A percentile compares a stretch with the other conserved stretches of the same genome.
Evolutionary conservation across 2,329 filamentous ascomycete genomes (phyloP).

Genomic region (Nemania abortiva): DNA sequence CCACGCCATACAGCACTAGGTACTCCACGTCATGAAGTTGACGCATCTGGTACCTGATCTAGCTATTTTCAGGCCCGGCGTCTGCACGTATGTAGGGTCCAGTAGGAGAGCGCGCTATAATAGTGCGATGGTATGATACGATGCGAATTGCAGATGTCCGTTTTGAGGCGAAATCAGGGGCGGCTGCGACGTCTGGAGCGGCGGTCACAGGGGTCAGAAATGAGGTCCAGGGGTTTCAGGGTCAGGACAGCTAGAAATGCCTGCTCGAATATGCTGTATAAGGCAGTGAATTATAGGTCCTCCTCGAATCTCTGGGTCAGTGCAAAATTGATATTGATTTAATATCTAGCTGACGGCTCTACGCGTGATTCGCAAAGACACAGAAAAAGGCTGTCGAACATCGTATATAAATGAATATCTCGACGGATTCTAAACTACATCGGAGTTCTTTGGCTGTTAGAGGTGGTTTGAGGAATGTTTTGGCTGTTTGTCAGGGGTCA

Average conservation of each 20-base stretch:
- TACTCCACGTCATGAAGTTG: neutral
- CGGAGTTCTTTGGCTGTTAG: too few species aligned
- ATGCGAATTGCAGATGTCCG: slow-evolving; percentile 4
- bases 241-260: neutral
- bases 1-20: too few species aligned
- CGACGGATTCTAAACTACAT: too few species aligned
- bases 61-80: slow-evolving; percentile 4
- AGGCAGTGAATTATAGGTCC: neutral
- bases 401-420: too few species aligned
- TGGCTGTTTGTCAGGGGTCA: neutral
- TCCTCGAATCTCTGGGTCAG: neutral
- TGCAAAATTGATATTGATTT: too few species aligned
- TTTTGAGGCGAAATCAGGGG: slow-evolving; percentile 10
- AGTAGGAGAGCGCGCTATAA: neutral
- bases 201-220: slow-evolving; percentile 2
- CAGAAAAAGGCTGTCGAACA: too few species aligned
- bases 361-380: too few species aligned
- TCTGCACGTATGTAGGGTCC: too few species aligned
- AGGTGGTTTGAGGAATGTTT: neutral
- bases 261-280: neutral
- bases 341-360: too few species aligned
- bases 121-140: neutral
- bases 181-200: slow-evolving; percentile 21
- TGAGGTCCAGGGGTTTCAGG: slow-evolving; percentile 27
- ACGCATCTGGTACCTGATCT: too few species aligned